Conservation (phyloP, 805 yeast genomes). For the Schwanniomyces yamadae region DNA sequence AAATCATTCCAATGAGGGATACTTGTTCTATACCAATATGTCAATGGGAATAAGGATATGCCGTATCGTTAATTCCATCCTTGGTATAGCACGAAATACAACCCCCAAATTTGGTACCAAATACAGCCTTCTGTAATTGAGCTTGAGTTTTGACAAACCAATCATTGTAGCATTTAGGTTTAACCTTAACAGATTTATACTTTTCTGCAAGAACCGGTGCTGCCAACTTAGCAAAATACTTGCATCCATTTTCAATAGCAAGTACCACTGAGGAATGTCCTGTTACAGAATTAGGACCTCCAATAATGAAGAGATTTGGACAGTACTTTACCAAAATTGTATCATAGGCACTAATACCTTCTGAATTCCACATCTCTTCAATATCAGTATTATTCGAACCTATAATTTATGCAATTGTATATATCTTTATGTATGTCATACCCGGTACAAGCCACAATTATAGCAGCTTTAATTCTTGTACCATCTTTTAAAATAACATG, state of each 20-base stretch:
- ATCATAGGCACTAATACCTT: slow-evolving; percentile 35
- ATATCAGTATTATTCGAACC: slow-evolving; percentile 27
- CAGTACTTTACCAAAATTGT: slow-evolving; percentile 30
- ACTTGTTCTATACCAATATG: slow-evolving; percentile 27
- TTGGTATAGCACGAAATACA: slow-evolving; percentile 40
- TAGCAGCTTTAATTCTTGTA: slow-evolving; percentile 29
- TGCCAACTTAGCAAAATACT: slow-evolving; percentile 22
- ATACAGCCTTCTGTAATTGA: slow-evolving; percentile 28
- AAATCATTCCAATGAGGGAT: slow-evolving; percentile 28
- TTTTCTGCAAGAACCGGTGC: slow-evolving; percentile 26
- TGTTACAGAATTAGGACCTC: slow-evolving; percentile 43
- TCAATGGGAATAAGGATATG: slow-evolving; percentile 39
- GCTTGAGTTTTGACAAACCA: slow-evolving; percentile 32
- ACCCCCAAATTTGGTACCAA: slow-evolving; percentile 40
- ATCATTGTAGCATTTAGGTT: slow-evolving; percentile 28
- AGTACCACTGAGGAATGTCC: slow-evolving; percentile 43
- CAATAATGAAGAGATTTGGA: slow-evolving; percentile 36
- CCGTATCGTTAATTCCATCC: slow-evolving; percentile 28
- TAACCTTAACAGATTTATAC: slow-evolving; percentile 29
- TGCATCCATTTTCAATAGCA: slow-evolving; percentile 35
- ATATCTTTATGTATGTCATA: slow-evolving; percentile 25
- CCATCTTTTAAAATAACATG: slow-evolving; percentile 30
- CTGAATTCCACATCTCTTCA: slow-evolving; percentile 25
- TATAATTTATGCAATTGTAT: slow-evolving; percentile 15
- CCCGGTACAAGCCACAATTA: slow-evolving; percentile 44